These are phyloP conservation scores for Neodidymelliopsis sp. DNA, from an alignment of 2,329 filamentous ascomycete species.

Conservation along the genomic window DNA sequence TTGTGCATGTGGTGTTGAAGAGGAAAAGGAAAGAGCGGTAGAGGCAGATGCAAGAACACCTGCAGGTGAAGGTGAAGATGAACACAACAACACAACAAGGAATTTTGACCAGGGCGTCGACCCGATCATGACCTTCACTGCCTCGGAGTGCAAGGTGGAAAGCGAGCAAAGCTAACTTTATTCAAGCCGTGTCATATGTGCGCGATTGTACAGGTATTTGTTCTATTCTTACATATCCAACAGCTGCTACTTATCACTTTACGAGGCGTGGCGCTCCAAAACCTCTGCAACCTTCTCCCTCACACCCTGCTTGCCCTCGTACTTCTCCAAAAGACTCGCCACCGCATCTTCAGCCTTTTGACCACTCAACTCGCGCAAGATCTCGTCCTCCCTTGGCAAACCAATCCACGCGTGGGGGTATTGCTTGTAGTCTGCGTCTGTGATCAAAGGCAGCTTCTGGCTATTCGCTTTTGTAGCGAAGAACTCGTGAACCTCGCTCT, in stretches of 20 bases:
- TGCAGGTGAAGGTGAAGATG: too few relatives aligned
- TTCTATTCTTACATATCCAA: slow-evolving; percentile 11
- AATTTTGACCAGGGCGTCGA: too few relatives aligned
- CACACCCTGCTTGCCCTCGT: slow-evolving; percentile 56
- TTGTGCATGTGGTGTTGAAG: too few relatives aligned
- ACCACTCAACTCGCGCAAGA: slow-evolving; percentile 54
- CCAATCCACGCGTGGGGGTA: slow-evolving; percentile 78
- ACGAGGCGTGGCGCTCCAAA: slow-evolving; percentile 50
- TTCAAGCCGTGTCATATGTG: too few relatives aligned
- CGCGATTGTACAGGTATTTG: not conserved
- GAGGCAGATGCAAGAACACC: too few relatives aligned
- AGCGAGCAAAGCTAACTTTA: too few relatives aligned
- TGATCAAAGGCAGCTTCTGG: slow-evolving; percentile 67
- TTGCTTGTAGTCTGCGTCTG: slow-evolving; percentile 66
- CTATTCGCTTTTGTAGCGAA: slow-evolving; percentile 56
- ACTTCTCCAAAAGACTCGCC: slow-evolving; percentile 49
- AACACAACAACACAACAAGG: too few relatives aligned
- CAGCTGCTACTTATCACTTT: not conserved
- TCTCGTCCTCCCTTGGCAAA: slow-evolving; percentile 75
- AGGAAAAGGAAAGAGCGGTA: too few relatives aligned
- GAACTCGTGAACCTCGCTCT: slow-evolving; percentile 70
- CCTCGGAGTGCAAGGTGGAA: too few relatives aligned
- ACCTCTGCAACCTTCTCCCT: slow-evolving; percentile 71
- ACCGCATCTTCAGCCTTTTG: slow-evolving; percentile 49
- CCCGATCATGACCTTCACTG: too few relatives aligned